A percentile compares a stretch with the other conserved stretches of the same genome.
phyloP scores from a whole-genome alignment of 305 asterid species.

The Solanum hybrid region DNA sequence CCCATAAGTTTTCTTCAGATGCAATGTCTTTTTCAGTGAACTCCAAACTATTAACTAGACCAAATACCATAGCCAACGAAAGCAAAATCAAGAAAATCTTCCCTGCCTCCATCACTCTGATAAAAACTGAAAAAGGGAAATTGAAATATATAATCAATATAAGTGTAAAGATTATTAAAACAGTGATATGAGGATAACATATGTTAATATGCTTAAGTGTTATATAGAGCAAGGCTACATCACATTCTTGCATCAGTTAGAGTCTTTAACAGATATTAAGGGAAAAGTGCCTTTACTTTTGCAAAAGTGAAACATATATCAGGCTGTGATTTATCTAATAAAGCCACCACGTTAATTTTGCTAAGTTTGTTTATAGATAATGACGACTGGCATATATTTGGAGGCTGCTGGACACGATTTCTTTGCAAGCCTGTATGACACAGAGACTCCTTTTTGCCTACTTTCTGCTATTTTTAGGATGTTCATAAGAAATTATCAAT shows the following conservation, averaged over 20 bases:
- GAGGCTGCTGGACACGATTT: conserved; percentile 17
- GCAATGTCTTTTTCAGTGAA: conserved; percentile 56
- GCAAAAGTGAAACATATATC: conserved; percentile 15
- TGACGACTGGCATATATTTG: conserved; percentile 20
- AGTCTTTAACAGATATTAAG: conserved; percentile 14
- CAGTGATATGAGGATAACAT: neutral
- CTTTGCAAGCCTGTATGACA: conserved; percentile 7
- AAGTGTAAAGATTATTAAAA: neutral
- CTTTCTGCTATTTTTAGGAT: conserved; percentile 6
- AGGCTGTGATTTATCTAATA: neutral
- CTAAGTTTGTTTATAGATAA: conserved; percentile 28
- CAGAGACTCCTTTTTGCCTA: neutral
- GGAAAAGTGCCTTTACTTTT: conserved; percentile 10
- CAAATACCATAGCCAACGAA: conserved; percentile 26
- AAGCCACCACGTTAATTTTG: conserved; percentile 18
- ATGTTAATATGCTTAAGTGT: neutral
- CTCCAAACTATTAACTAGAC: conserved; percentile 42
- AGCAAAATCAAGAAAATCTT: conserved; percentile 27
- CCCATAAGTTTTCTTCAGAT: conserved; percentile 65
- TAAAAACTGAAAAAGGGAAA: neutral
- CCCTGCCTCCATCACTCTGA: conserved; percentile 17
- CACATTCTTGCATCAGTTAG: neutral
- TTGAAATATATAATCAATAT: conserved; percentile 1
- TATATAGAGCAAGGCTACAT: neutral
- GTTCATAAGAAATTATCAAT: neutral